A percentile compares a stretch with the other conserved stretches of the same genome.
These are phyloP conservation scores for Aspergillus costaricaensis DNA, from an alignment of 2,329 filamentous ascomycete genomes.

Conservation along the genomic window DNA sequence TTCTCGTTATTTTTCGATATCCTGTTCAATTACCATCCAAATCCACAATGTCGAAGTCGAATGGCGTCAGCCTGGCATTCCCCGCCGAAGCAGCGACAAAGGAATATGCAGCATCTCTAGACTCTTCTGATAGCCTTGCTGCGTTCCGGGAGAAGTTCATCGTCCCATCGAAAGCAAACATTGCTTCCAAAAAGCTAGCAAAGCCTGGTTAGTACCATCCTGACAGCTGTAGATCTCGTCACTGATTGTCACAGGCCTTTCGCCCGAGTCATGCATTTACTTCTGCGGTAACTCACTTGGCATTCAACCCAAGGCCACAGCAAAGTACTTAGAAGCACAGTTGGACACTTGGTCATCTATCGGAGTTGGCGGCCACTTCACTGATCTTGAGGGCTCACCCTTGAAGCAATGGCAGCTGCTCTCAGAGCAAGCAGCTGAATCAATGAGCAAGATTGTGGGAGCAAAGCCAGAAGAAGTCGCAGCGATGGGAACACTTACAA, in stretches of 20 bases:
- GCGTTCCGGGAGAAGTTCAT: conserved; percentile 70
- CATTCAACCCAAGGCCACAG: conserved; percentile 71
- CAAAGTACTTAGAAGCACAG: conserved; percentile 67
- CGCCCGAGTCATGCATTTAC: conserved; percentile 60
- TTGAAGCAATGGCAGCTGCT: conserved; percentile 74
- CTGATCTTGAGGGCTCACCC: conserved; percentile 64
- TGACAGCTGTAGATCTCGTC: not conserved
- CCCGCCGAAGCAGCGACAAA: conserved; percentile 33
- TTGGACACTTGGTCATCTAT: conserved; percentile 81
- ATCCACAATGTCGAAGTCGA: conserved; percentile 18
- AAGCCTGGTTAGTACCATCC: conserved; percentile 33
- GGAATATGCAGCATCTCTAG: conserved; percentile 53
- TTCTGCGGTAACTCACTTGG: conserved; percentile 89
- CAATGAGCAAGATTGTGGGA: conserved; percentile 73
- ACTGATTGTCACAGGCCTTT: conserved; percentile 33
- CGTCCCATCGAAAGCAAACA: conserved; percentile 72
- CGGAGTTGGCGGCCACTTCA: conserved; percentile 82
- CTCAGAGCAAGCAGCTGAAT: conserved; percentile 70
- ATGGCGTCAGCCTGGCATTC: conserved; percentile 30
- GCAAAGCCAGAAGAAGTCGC: conserved; percentile 72
- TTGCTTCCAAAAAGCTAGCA: conserved; percentile 64
- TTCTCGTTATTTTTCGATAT: not conserved
- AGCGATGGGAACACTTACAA: conserved; percentile 83
- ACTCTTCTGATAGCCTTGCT: conserved; percentile 61
- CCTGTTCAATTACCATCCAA: not conserved